phyloP scores from a whole-genome alignment of 2,329 filamentous ascomycete genomes.

The Scopulariopsis brevicaulis region DNA sequence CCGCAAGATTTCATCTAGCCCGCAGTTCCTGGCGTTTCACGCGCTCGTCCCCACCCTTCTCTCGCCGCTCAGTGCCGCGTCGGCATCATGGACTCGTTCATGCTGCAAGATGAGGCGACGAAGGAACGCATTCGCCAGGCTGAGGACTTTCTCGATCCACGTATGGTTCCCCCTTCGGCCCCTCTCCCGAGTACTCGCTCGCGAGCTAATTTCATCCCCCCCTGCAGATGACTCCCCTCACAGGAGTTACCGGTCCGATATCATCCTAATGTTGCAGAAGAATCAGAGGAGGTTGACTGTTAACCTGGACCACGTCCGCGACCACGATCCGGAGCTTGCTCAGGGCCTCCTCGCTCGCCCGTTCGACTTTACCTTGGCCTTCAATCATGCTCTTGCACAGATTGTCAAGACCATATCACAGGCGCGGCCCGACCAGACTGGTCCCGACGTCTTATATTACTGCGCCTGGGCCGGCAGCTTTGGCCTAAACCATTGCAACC shows the following conservation, averaged over 20 bases:
- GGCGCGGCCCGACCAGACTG: constrained; percentile 62
- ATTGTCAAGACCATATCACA: constrained; percentile 72
- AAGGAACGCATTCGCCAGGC: constrained; percentile 76
- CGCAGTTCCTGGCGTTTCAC: background rate
- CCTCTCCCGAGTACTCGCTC: background rate
- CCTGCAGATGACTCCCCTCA: constrained; percentile 36
- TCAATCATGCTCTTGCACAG: constrained; percentile 82
- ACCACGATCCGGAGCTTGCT: constrained; percentile 76
- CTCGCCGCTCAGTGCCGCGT: background rate
- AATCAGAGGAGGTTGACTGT: constrained; percentile 55
- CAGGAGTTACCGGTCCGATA: constrained; percentile 78
- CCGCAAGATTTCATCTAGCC: background rate
- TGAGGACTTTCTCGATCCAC: constrained; percentile 88
- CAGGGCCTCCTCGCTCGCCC: constrained; percentile 68
- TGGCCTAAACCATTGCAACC: constrained; percentile 89
- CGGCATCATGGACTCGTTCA: constrained; percentile 56
- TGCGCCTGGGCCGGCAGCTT: constrained; percentile 97
- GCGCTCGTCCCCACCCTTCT: background rate
- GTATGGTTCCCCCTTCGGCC: constrained; percentile 38
- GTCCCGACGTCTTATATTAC: constrained; percentile 79
- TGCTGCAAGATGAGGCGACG: constrained; percentile 75
- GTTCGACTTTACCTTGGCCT: constrained; percentile 80
- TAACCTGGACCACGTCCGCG: constrained; percentile 81
- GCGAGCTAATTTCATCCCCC: background rate
- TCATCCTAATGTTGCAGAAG: constrained; percentile 65